A percentile compares a stretch with the other conserved stretches of the same genome.
phyloP scores from a whole-genome alignment of 306 rosid species.

The Ochetophila trinervis region DNA sequence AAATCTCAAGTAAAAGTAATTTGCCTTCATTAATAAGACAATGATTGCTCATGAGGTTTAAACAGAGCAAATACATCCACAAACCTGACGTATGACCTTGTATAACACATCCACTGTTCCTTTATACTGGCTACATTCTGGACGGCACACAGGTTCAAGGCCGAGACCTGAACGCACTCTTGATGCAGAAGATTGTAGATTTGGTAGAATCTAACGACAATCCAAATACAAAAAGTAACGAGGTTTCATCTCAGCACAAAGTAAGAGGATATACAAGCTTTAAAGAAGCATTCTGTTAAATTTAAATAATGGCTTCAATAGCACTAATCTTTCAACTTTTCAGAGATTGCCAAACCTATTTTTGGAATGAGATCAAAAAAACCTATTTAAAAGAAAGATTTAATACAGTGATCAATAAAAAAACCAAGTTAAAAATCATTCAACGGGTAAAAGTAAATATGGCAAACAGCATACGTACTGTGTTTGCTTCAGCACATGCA shows the following conservation, averaged over 20 bases:
- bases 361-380: too few species aligned
- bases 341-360: too few species aligned
- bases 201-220: slow-evolving; percentile 43
- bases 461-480: slow-evolving; percentile 29
- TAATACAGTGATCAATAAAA: too few species aligned
- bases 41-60: too few species aligned
- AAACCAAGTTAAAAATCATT: not conserved
- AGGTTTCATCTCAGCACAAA: not conserved
- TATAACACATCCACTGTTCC: slow-evolving; percentile 79
- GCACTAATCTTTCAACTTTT: too few species aligned
- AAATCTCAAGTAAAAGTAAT: too few species aligned
- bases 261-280: not conserved
- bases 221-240: slow-evolving; percentile 11
- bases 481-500: slow-evolving; percentile 45
- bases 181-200: slow-evolving; percentile 33
- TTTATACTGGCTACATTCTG: slow-evolving; percentile 47
- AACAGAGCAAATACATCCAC: slow-evolving; percentile 18
- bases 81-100: slow-evolving; percentile 80
- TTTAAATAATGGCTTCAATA: too few species aligned
- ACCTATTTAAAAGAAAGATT: too few species aligned
- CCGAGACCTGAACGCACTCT: slow-evolving; percentile 32
- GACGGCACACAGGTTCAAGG: slow-evolving; percentile 41
- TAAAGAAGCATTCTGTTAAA: not conserved
- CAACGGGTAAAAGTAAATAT: not conserved
- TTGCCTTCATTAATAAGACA: too few species aligned